Evolutionary conservation across 352 stramenopile species (phyloP), one percentile per base, ranked within the genome.

Genomic region (Phytophthora constricta): DNA sequence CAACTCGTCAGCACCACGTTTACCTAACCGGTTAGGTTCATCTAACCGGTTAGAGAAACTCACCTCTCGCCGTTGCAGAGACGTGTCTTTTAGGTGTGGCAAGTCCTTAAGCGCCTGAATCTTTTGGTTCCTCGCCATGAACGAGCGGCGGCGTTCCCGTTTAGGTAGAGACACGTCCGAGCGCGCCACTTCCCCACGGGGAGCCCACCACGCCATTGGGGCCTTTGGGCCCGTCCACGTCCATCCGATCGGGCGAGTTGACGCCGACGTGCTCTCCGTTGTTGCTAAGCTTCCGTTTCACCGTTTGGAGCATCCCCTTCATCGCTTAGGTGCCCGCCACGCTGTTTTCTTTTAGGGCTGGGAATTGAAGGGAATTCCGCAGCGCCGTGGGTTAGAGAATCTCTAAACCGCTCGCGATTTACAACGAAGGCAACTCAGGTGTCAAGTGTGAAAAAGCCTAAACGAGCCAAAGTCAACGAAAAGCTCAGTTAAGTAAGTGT

Each of bases 231-330:
- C 75, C 78, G 63, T 91, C 84, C 9, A 85, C 72, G 67, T 92
- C 84, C 57, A 90, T 86, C 10, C 77, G 75, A 37, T 91, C 83
- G 1, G 75, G 75, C 19, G 83, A 87, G 42, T 75, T 76, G 17
- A 70, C 78, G 25, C 70, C 71, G 16, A 89, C 60, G 57, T 87
- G 76, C 64, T 93, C 86, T 63, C 82, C 83, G 65, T 86, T 94
- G 70, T 91, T 93, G 73, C 87, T 94, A 54, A 95, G 75, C 78
- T 93, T 93, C 70, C 87, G 79, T 80, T 95, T 95, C 33, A 95
- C 87, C 60, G 87, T 95, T 81, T 95, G 87, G 58, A 96, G 77
- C 87, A 96, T 96, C 58, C 87, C 87, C 81, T 96, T 96, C 87
- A 96, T 95, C 33, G 70, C 80, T 76, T 76, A 73, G 55, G 58